Evolutionary conservation across 23 red algal genomes (phyloP).

Genomic region (Pyropia yezoensis): DNA sequence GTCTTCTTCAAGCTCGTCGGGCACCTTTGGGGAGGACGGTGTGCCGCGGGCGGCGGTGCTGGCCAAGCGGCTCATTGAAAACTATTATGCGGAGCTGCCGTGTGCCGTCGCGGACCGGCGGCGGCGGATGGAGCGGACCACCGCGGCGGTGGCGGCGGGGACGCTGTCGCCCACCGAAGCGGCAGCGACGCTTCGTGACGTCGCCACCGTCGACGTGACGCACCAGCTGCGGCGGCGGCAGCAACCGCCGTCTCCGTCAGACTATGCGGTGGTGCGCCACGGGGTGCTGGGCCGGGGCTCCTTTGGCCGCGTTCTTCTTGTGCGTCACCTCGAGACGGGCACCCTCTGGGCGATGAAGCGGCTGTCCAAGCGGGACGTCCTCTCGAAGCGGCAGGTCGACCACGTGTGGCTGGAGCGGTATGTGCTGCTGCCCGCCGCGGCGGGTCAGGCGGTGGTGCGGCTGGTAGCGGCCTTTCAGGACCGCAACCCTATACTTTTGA

Average conservation of each 20-base stretch:
- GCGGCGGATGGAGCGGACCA: constrained; percentile 38
- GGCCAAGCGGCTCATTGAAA: constrained; percentile 80
- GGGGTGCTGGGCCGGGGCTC: constrained; percentile 71
- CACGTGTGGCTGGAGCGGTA: constrained; percentile 89
- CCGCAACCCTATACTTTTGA: constrained; percentile 63
- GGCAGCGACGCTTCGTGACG: constrained; percentile 37
- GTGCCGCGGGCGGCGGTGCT: constrained; percentile 45
- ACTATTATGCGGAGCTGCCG: constrained; percentile 73
- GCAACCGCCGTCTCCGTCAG: constrained; percentile 42
- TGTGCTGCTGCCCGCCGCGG: constrained; percentile 65
- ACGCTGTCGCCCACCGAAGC: constrained; percentile 32
- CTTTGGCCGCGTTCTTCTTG: constrained; percentile 88
- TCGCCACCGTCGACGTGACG: constrained; percentile 45
- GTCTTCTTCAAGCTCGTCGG: too few species aligned
- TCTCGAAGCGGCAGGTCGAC: constrained; percentile 61
- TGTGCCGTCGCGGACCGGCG: constrained; percentile 33
- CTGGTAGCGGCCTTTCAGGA: constrained; percentile 94
- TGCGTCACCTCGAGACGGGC: constrained; percentile 44
- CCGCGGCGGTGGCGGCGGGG: constrained; percentile 20
- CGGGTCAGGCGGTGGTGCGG: constrained; percentile 58
- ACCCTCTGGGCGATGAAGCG: constrained; percentile 87
- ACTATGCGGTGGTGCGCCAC: constrained; percentile 63
- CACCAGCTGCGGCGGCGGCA: constrained; percentile 52
- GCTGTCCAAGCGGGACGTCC: constrained; percentile 74
- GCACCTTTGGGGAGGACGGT: constrained; percentile 4